Evolutionary conservation across 495 filamentous ascomycete genomes (phyloP).

Genomic region (Aspergillus conjunctus): DNA sequence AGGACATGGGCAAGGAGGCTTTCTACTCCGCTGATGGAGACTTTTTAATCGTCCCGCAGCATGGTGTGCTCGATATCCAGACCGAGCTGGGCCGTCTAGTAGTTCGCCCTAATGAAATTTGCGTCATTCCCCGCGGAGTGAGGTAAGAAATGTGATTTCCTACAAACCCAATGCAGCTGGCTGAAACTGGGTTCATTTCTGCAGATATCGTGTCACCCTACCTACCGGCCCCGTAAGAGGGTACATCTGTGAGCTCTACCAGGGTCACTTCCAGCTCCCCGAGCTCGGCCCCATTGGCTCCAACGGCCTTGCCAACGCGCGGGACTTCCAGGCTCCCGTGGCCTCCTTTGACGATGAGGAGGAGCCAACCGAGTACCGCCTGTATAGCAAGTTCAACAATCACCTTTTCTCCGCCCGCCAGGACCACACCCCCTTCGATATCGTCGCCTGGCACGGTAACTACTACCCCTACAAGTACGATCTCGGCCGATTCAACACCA

Average conservation of each 20-base stretch:
- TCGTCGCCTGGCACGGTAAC: slow-evolving; percentile 77
- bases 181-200: background rate
- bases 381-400: slow-evolving; percentile 80
- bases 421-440: slow-evolving; percentile 76
- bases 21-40: slow-evolving; percentile 94
- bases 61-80: slow-evolving; percentile 81
- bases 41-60: slow-evolving; percentile 81
- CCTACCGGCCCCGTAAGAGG: slow-evolving; percentile 68
- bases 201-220: slow-evolving; percentile 70
- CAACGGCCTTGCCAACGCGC: slow-evolving; percentile 81
- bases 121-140: slow-evolving; percentile 82
- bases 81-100: slow-evolving; percentile 81
- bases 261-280: slow-evolving; percentile 80
- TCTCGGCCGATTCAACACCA: slow-evolving; percentile 75
- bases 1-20: slow-evolving; percentile 74
- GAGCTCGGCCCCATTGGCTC: slow-evolving; percentile 89
- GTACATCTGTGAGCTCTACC: slow-evolving; percentile 86
- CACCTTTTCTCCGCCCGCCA: slow-evolving; percentile 73
- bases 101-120: slow-evolving; percentile 88
- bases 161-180: background rate
- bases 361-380: slow-evolving; percentile 49
- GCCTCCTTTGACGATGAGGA: slow-evolving; percentile 71
- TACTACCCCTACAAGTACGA: slow-evolving; percentile 91
- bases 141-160: background rate
- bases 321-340: slow-evolving; percentile 85